Percentiles rank a stretch among this genome's conserved stretches.
Evolutionary conservation across 2,329 filamentous ascomycete genomes (phyloP).

Genomic region (Neonectria neomacrospora): DNA sequence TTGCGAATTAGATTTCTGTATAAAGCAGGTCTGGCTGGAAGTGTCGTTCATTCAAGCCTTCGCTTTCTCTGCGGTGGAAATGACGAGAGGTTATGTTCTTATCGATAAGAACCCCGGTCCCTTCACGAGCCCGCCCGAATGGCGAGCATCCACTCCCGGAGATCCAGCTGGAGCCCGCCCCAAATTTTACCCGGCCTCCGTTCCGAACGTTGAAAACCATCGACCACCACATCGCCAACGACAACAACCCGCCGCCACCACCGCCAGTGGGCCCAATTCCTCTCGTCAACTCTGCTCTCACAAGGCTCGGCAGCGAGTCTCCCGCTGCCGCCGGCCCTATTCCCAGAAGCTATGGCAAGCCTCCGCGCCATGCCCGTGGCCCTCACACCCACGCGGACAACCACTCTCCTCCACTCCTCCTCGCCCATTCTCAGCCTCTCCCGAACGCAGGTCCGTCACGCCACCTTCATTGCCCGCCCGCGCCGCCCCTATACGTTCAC

Average conservation of each 20-base stretch:
- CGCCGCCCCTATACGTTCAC: slow-evolving; percentile 96
- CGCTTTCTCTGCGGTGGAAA: slow-evolving; percentile 8
- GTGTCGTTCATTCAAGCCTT: slow-evolving; percentile 7
- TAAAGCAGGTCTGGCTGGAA: not conserved
- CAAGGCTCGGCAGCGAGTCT: slow-evolving; percentile 5
- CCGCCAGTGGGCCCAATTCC: slow-evolving; percentile 28
- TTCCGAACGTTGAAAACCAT: slow-evolving; percentile 26
- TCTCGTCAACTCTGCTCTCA: not conserved
- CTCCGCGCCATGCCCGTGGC: slow-evolving; percentile 43
- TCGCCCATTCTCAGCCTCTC: slow-evolving; percentile 36
- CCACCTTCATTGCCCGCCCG: slow-evolving; percentile 87
- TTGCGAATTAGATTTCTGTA: not conserved
- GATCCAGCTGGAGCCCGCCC: slow-evolving; percentile 35
- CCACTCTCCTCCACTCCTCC: slow-evolving; percentile 42
- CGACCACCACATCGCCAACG: slow-evolving; percentile 26
- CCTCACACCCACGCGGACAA: slow-evolving; percentile 46
- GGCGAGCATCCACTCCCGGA: slow-evolving; percentile 29
- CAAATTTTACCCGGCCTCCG: slow-evolving; percentile 46
- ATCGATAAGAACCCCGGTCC: slow-evolving; percentile 41
- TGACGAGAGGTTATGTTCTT: slow-evolving; percentile 34
- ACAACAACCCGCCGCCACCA: slow-evolving; percentile 17
- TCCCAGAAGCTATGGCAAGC: slow-evolving; percentile 44
- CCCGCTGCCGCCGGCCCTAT: slow-evolving; percentile 1
- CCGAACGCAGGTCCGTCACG: slow-evolving; percentile 75
- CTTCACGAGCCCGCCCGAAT: not conserved